Evolutionary conservation across 345 rosid genomes (phyloP), one percentile per base, ranked within the genome.

Genomic region (Theobroma cacao): DNA sequence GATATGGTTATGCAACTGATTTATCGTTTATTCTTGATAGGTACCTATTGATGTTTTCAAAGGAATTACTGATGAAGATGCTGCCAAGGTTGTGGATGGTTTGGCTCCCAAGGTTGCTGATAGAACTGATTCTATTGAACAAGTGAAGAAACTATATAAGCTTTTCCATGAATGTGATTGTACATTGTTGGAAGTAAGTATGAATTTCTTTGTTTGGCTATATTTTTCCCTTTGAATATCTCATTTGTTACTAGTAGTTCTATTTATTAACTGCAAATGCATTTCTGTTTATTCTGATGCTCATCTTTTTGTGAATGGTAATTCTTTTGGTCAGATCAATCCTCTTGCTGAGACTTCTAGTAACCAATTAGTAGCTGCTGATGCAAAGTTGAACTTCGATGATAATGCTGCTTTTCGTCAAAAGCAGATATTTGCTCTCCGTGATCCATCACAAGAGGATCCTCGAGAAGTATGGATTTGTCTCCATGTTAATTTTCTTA

Each of bases 371-470:
- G 98, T 97, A 73, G 99, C 99, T 82, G 99, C 99, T 79, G 99
- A 97, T 92, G 99, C 99, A 71, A 97, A 97, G 80, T 82, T 97
- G 90, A 97, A 97, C 85, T 94, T 97, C 71, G 99, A 97, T 85
- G 99, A 97, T 78, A 97, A 97, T 88, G 99, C 99, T 77, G 97
- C 92, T 38, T 97, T 86, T 81, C 91, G 98, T 64, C 99, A 91
- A 80, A 92, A 94, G 84, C 93, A 90, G 78, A 80, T 88, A 65
- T 96, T 96, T 33, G 82, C 90, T 60, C 89, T 90, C 34, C 90
- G 99, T 67, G 99, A 96, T 90, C 93, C 98, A 77, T 82, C 99
- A 17, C 99, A 96, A 80, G 99, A 96, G 86, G 99, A 96, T 84
- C 97, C 99, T 75, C 81, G 98, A 79, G 99, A 96, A 97, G 99